Evolutionary conservation across 768 basidiomycete genomes (phyloP).

Genomic region (Tylopilus rubrobrunneus): DNA sequence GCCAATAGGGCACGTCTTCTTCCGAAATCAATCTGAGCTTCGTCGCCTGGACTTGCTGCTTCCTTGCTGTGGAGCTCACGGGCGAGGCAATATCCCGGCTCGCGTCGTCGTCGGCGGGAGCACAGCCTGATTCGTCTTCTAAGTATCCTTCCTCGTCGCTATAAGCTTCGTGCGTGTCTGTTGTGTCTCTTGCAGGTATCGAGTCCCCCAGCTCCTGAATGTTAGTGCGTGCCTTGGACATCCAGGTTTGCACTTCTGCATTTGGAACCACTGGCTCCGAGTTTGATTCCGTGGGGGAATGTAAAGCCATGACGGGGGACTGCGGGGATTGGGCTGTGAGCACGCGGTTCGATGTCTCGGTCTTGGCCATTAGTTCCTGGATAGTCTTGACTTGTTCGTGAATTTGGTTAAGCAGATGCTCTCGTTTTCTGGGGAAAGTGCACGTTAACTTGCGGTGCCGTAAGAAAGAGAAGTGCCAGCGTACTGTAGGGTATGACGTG

Average conservation of each 20-base stretch:
- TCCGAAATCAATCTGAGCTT: too few species aligned
- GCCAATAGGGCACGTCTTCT: slow-evolving; percentile 63
- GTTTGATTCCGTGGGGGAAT: slow-evolving; percentile 25
- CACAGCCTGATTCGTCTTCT: slow-evolving; percentile 35
- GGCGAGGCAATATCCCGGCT: slow-evolving; percentile 27
- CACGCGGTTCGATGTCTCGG: slow-evolving; percentile 45
- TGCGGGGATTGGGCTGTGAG: slow-evolving; percentile 32
- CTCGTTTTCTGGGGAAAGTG: slow-evolving; percentile 58
- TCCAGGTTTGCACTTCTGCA: slow-evolving; percentile 72
- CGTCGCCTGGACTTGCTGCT: too few species aligned
- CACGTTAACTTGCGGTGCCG: neutral
- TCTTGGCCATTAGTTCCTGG: slow-evolving; percentile 63
- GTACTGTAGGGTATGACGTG: slow-evolving; percentile 74
- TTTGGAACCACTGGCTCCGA: slow-evolving; percentile 33
- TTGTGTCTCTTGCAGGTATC: slow-evolving; percentile 58
- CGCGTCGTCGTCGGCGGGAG: slow-evolving; percentile 17
- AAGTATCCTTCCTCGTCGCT: slow-evolving; percentile 35
- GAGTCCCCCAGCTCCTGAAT: slow-evolving; percentile 65
- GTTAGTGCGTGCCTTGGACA: slow-evolving; percentile 66
- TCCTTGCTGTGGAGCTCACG: slow-evolving; percentile 35
- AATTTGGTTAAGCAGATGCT: slow-evolving; percentile 73
- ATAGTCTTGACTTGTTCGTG: slow-evolving; percentile 72
- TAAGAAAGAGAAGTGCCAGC: slow-evolving; percentile 25
- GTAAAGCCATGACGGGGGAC: slow-evolving; percentile 28
- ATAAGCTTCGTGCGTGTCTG: slow-evolving; percentile 39